Conservation (phyloP, 2,329 filamentous ascomycete genomes). For the Coleophoma cylindrospora region DNA sequence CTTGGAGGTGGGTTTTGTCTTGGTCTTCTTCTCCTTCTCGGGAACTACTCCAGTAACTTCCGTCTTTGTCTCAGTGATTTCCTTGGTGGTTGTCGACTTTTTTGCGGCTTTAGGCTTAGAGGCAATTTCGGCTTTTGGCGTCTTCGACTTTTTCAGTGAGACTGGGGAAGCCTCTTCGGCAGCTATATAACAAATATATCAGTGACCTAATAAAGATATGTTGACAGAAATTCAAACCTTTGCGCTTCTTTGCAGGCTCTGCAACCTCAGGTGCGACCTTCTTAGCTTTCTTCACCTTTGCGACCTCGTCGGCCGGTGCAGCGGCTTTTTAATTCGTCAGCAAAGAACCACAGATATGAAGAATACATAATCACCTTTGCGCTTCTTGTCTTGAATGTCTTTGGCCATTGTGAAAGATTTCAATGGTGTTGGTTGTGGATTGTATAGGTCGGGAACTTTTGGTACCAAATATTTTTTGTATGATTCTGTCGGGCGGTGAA, state of each 20-base stretch:
- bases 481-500: slow-evolving; percentile 1
- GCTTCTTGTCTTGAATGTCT: slow-evolving; percentile 49
- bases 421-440: background rate
- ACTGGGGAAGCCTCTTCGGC: slow-evolving; percentile 22
- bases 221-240: slow-evolving; percentile 15
- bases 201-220: no score
- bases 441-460: background rate
- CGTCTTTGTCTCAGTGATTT: slow-evolving; percentile 3
- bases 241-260: slow-evolving; percentile 26
- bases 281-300: slow-evolving; percentile 32
- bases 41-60: slow-evolving; percentile 3
- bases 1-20: slow-evolving; percentile 12
- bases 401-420: slow-evolving; percentile 39
- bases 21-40: slow-evolving; percentile 35
- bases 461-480: slow-evolving; percentile 1
- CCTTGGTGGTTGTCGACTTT: slow-evolving; percentile 2
- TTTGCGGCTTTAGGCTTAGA: slow-evolving; percentile 6
- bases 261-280: slow-evolving; percentile 21
- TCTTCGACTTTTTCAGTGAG: slow-evolving; percentile 28
- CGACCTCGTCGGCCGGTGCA: slow-evolving; percentile 27
- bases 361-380: slow-evolving; percentile 36
- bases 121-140: slow-evolving; percentile 11
- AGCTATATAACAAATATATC: slow-evolving; percentile 13
- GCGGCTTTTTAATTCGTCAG: slow-evolving; percentile 26
- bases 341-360: background rate